phyloP scores from a whole-genome alignment of 192 early-diverging fungal species.

The Coemansia sp. region DNA sequence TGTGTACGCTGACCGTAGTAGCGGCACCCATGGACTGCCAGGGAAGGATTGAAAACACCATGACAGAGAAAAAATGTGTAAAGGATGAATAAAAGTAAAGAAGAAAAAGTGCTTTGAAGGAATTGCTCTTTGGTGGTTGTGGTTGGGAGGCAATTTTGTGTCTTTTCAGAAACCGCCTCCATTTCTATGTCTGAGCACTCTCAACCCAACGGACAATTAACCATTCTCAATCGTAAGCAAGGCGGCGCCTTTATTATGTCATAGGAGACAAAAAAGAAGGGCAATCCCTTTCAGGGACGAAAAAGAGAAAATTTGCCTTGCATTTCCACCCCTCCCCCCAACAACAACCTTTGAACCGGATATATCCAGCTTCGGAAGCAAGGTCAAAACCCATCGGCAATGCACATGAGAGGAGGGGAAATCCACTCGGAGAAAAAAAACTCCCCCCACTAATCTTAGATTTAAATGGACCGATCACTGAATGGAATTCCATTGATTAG shows the following conservation, averaged over 20 bases:
- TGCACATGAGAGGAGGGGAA: no score
- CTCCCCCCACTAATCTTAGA: neutral
- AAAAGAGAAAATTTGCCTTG: neutral
- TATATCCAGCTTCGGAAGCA: conserved; percentile 2
- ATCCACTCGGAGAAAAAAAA: no score
- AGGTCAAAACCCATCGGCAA: neutral
- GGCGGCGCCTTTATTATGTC: neutral
- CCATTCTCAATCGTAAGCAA: neutral
- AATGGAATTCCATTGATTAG: neutral
- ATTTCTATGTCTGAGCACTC: neutral
- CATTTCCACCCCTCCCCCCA: neutral
- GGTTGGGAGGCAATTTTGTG: neutral
- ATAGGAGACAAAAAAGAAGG: neutral
- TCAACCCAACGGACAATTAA: neutral
- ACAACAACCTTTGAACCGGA: neutral
- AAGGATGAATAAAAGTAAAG: neutral
- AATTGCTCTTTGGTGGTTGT: neutral
- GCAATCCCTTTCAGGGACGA: neutral
- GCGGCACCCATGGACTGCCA: neutral
- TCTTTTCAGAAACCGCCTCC: neutral
- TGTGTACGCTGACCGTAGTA: conserved; percentile 20
- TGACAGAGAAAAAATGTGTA: neutral
- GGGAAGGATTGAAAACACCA: conserved; percentile 5
- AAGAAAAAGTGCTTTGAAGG: neutral
- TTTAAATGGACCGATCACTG: neutral